Percentiles rank a stretch among this genome's conserved stretches.
These are phyloP conservation scores for Phytopythium kandeliae DNA, from an alignment of 352 stramenopile genomes.

Conservation along the genomic window DNA sequence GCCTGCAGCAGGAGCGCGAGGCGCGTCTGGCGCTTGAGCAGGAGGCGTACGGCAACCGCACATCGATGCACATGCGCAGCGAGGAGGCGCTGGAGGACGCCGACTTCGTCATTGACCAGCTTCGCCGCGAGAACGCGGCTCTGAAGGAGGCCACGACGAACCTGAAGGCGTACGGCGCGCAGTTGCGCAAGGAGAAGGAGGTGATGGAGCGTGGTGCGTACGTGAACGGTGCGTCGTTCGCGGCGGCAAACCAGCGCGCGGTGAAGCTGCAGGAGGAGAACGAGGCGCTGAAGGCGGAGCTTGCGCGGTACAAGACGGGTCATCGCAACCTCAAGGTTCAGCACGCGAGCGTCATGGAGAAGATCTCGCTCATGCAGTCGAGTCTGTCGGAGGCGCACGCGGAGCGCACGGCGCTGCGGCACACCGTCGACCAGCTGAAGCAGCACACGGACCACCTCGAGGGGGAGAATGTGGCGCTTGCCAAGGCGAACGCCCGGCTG, in stretches of 20 bases:
- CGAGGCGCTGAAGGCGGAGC: constrained; percentile 67
- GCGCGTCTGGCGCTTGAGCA: constrained; percentile 81
- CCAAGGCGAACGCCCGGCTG: constrained; percentile 78
- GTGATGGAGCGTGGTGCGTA: constrained; percentile 86
- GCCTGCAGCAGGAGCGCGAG: constrained; percentile 88
- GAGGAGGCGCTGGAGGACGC: constrained; percentile 76
- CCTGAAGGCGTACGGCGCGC: constrained; percentile 76
- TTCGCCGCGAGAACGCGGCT: constrained; percentile 70
- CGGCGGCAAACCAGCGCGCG: constrained; percentile 77
- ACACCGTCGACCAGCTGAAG: constrained; percentile 65
- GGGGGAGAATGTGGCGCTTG: constrained; percentile 78
- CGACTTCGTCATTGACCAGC: constrained; percentile 80
- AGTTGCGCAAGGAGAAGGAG: constrained; percentile 87
- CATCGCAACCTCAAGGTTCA: constrained; percentile 81
- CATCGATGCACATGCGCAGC: constrained; percentile 76
- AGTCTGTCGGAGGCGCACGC: constrained; percentile 65
- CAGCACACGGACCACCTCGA: constrained; percentile 76
- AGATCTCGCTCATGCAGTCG: constrained; percentile 72
- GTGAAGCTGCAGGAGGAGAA: constrained; percentile 85
- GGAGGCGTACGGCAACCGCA: constrained; percentile 52
- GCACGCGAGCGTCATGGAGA: constrained; percentile 76
- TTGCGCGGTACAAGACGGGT: constrained; percentile 77
- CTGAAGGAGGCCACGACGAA: constrained; percentile 84
- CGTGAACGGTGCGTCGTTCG: constrained; percentile 83
- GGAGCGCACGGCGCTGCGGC: constrained; percentile 65